Conservation (phyloP, 2,329 filamentous ascomycete genomes). For the Gaeumannomyces sp. region DNA sequence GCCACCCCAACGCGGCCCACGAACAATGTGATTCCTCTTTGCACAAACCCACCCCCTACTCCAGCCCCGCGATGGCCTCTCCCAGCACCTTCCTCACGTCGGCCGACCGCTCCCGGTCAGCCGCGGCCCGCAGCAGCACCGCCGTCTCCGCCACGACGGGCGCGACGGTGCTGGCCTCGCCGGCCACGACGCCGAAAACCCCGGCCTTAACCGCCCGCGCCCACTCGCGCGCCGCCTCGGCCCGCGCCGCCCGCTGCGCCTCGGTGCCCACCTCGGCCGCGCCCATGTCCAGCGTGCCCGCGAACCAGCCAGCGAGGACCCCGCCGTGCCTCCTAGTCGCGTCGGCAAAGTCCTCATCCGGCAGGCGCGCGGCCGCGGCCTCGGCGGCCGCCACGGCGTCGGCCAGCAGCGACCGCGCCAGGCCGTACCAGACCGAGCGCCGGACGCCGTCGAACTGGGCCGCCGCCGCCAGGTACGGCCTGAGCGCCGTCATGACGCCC, state of each 20-base stretch:
- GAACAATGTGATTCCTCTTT: background rate
- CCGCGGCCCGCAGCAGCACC: constrained; percentile 36
- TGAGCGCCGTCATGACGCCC: constrained; percentile 33
- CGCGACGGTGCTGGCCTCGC: background rate
- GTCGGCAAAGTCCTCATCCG: too few relatives aligned
- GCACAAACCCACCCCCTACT: background rate
- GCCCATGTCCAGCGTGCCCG: constrained; percentile 41
- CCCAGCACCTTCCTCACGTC: constrained; percentile 27
- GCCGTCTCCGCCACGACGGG: constrained; percentile 34
- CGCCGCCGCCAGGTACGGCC: constrained; percentile 31
- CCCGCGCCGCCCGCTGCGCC: constrained; percentile 41
- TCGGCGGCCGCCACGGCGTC: constrained; percentile 22
- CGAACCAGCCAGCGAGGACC: constrained; percentile 26
- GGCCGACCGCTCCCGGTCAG: constrained; percentile 23
- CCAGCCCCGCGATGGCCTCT: constrained; percentile 14
- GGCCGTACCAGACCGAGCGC: constrained; percentile 46
- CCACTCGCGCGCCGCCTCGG: constrained; percentile 38
- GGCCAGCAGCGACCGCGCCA: constrained; percentile 40
- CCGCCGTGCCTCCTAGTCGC: too few relatives aligned
- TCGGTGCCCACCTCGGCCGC: constrained; percentile 42
- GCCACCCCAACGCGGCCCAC: too few relatives aligned
- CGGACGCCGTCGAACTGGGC: constrained; percentile 36
- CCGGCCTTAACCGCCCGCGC: constrained; percentile 36
- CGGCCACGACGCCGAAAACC: constrained; percentile 29
- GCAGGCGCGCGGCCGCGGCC: too few relatives aligned